Conservation (phyloP, 305 asterid species). For the Fraxinus velutina region DNA sequence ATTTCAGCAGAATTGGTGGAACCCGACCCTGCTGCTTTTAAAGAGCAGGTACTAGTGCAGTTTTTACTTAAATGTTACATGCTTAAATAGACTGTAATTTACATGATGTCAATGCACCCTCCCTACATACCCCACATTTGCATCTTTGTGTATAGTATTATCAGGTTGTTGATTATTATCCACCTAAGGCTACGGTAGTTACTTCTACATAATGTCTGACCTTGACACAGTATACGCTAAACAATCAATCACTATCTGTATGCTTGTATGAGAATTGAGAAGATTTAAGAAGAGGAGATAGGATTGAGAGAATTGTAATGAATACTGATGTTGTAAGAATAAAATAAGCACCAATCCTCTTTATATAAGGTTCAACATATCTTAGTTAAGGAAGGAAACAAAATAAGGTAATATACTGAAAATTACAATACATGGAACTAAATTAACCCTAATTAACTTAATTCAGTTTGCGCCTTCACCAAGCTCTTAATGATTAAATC, state of each 20-base stretch:
- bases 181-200: neutral
- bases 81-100: neutral
- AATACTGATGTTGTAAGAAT: neutral
- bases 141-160: constrained; percentile 1
- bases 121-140: neutral
- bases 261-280: neutral
- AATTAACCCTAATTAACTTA: neutral
- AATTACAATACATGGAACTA: neutral
- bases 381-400: neutral
- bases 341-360: neutral
- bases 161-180: neutral
- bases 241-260: neutral
- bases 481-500: neutral
- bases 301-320: neutral
- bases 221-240: neutral
- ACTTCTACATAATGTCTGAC: neutral
- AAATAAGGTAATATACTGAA: neutral
- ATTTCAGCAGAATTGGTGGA: constrained; percentile 49
- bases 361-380: neutral
- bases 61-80: neutral
- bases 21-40: constrained; percentile 72
- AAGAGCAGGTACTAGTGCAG: constrained; percentile 57
- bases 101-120: neutral
- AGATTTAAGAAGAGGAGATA: neutral
- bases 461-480: neutral